A percentile compares a stretch with the other conserved stretches of the same genome.
Conservation (phyloP, 345 rosid genomes). For the Aethionema arabicum region DNA sequence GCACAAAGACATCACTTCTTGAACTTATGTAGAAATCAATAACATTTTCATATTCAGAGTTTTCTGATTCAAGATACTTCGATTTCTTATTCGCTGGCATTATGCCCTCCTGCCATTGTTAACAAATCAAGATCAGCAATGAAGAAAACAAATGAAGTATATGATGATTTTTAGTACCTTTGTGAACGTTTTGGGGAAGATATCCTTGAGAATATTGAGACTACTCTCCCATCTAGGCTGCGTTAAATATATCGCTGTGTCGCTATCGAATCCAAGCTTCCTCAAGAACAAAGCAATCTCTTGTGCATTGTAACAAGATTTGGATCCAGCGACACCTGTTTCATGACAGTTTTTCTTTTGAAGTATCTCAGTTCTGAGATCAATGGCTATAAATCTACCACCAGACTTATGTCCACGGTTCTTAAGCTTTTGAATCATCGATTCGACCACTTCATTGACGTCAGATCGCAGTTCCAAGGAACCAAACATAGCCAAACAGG, state of each 20-base stretch:
- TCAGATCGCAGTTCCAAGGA: constrained; percentile 69
- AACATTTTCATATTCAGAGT: constrained; percentile 81
- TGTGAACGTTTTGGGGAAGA: constrained; percentile 84
- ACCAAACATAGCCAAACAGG: constrained; percentile 90
- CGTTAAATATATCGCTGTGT: constrained; percentile 79
- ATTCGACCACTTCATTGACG: constrained; percentile 71
- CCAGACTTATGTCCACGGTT: constrained; percentile 68
- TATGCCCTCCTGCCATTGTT: constrained; percentile 67
- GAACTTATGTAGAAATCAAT: constrained; percentile 89
- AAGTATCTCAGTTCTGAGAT: constrained; percentile 78
- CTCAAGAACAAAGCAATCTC: constrained; percentile 80
- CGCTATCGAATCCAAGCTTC: constrained; percentile 73
- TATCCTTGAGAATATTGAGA: constrained; percentile 75
- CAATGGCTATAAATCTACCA: constrained; percentile 83
- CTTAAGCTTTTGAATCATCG: constrained; percentile 71
- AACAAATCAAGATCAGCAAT: constrained; percentile 14
- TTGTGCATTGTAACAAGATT: constrained; percentile 76
- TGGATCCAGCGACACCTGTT: constrained; percentile 46
- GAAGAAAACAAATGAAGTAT: background rate
- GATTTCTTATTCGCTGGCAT: constrained; percentile 76
- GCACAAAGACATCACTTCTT: constrained; percentile 81
- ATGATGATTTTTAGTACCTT: constrained; percentile 51
- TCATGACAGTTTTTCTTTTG: constrained; percentile 67
- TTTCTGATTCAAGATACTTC: constrained; percentile 67
- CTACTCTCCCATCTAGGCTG: constrained; percentile 94